phyloP scores from a whole-genome alignment of 495 filamentous ascomycete genomes.

The Hypoxylon subgilvum region DNA sequence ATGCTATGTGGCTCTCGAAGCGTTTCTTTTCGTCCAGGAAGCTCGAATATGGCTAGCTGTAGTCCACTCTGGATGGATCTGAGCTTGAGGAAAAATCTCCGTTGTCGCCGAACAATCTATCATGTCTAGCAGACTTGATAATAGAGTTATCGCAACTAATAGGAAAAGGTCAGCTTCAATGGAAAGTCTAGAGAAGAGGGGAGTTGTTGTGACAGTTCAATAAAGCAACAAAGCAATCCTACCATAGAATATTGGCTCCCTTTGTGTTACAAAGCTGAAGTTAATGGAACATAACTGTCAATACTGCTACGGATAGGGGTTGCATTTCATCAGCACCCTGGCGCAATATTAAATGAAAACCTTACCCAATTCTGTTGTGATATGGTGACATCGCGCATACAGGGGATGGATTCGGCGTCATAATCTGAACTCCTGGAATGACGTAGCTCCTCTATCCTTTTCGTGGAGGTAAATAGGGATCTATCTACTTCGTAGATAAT shows the following conservation, averaged over 20 bases:
- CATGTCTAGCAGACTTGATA: too few relatives aligned
- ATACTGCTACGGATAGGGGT: too few relatives aligned
- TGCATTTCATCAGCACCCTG: background rate
- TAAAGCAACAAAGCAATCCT: too few relatives aligned
- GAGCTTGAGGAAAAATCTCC: background rate
- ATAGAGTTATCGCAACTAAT: too few relatives aligned
- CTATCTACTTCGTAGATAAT: constrained; percentile 4
- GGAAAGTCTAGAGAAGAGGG: too few relatives aligned
- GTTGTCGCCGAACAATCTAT: background rate
- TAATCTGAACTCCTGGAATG: background rate
- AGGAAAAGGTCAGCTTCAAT: too few relatives aligned
- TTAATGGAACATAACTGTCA: too few relatives aligned
- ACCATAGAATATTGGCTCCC: too few relatives aligned
- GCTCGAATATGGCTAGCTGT: background rate
- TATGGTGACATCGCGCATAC: constrained; percentile 19
- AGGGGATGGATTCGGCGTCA: constrained; percentile 6
- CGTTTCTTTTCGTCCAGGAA: background rate
- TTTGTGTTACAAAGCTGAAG: too few relatives aligned
- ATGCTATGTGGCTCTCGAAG: background rate
- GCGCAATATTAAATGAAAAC: background rate
- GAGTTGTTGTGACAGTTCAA: too few relatives aligned
- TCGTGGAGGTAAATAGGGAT: constrained; percentile 12
- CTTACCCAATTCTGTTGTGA: constrained; percentile 8
- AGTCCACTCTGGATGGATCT: too few relatives aligned
- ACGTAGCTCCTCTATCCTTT: constrained; percentile 14